Percentiles rank a stretch among this genome's conserved stretches.
These are phyloP conservation scores for Calonectria hawksworthii DNA, from an alignment of 2,329 filamentous ascomycete genomes.

Conservation along the genomic window DNA sequence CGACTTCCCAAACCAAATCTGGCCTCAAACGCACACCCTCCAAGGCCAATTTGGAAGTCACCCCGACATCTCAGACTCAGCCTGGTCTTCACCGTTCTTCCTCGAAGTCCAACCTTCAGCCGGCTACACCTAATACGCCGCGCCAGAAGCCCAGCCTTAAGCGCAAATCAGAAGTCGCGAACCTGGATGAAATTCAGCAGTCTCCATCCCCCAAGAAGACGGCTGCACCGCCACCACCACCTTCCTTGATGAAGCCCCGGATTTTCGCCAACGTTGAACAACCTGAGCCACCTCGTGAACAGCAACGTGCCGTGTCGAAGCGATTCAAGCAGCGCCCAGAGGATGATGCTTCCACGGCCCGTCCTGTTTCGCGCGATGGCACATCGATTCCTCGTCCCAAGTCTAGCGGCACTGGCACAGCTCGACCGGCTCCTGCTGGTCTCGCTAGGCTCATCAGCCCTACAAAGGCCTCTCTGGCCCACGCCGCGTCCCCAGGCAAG, in stretches of 20 bases:
- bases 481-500: constrained; percentile 50
- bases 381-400: constrained; percentile 65
- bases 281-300: constrained; percentile 28
- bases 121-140: constrained; percentile 63
- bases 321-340: constrained; percentile 76
- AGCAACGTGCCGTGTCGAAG: constrained; percentile 67
- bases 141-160: constrained; percentile 53
- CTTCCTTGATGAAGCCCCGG: constrained; percentile 30
- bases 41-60: constrained; percentile 71
- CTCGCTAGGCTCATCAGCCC: constrained; percentile 78
- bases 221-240: constrained; percentile 31
- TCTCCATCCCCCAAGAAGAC: constrained; percentile 47
- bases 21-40: constrained; percentile 66
- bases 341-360: constrained; percentile 78
- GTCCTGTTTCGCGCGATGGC: constrained; percentile 69
- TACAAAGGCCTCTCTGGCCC: constrained; percentile 80
- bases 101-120: constrained; percentile 62
- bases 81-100: constrained; percentile 50
- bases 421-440: constrained; percentile 59
- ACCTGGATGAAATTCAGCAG: constrained; percentile 47
- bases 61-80: constrained; percentile 56
- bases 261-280: constrained; percentile 40
- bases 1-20: constrained; percentile 49
- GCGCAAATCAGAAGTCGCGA: constrained; percentile 45
- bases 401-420: constrained; percentile 37